A percentile compares a stretch with the other conserved stretches of the same genome.
These are phyloP conservation scores for Alternaria longipes DNA, from an alignment of 2,329 filamentous ascomycete species.

Conservation along the genomic window DNA sequence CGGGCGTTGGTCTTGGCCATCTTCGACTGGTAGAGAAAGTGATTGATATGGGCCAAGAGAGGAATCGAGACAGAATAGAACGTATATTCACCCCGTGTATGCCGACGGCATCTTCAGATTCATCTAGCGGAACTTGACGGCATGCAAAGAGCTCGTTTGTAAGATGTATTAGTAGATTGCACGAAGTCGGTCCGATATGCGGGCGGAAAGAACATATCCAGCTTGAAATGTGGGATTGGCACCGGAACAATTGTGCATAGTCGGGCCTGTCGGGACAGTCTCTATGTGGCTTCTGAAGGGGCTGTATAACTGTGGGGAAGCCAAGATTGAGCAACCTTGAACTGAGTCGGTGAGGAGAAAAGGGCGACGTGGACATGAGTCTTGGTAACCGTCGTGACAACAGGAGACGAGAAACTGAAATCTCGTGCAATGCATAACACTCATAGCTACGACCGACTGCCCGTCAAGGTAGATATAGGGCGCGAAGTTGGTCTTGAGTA, in stretches of 20 bases:
- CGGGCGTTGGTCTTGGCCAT: neutral
- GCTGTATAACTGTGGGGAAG: neutral
- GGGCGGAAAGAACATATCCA: neutral
- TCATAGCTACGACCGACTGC: too few species aligned
- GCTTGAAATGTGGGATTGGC: neutral
- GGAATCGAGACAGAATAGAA: too few species aligned
- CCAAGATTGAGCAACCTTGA: neutral
- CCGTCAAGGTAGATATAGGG: too few species aligned
- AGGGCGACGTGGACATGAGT: neutral
- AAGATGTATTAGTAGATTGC: neutral
- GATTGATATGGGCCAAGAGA: neutral
- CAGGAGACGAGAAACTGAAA: too few species aligned
- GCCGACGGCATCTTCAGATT: neutral
- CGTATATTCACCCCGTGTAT: neutral
- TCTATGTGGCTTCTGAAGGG: neutral
- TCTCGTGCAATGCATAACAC: too few species aligned
- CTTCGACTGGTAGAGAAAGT: neutral
- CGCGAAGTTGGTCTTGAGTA: too few species aligned
- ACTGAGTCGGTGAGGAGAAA: neutral
- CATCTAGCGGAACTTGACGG: too few species aligned
- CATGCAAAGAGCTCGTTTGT: neutral
- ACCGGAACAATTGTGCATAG: neutral
- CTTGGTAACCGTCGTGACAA: too few species aligned
- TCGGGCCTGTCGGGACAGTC: too few species aligned
- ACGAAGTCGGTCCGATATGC: neutral